Evolutionary conservation across 805 yeast species (phyloP).

Genomic region (Sugiyamaella valdiviana): DNA sequence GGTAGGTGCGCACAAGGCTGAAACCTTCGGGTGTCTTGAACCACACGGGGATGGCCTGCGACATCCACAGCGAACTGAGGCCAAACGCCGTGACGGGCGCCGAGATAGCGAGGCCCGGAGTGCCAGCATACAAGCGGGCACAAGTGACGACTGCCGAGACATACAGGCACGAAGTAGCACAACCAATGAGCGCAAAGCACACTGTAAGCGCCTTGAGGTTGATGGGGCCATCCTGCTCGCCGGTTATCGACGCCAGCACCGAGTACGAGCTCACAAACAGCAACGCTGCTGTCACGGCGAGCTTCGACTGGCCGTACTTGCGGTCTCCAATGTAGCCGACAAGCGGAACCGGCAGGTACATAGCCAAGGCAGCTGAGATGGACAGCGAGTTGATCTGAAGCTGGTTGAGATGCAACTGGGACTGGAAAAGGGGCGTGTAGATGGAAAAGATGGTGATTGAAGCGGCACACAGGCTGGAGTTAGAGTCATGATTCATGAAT

Average conservation of each 20-base stretch:
- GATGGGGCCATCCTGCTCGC: neutral
- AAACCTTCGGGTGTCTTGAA: conserved; percentile 30
- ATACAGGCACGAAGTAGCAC: conserved; percentile 35
- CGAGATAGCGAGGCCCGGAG: conserved; percentile 75
- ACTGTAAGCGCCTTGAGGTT: conserved; percentile 6
- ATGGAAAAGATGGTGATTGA: conserved; percentile 77
- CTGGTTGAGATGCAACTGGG: conserved; percentile 54
- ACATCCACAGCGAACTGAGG: conserved; percentile 65
- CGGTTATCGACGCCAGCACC: conserved; percentile 2
- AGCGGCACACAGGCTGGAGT: conserved; percentile 63
- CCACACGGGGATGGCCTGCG: conserved; percentile 44
- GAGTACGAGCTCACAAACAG: conserved; percentile 40
- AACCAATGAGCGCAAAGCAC: conserved; percentile 33
- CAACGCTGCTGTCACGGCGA: conserved; percentile 55
- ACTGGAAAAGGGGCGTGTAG: conserved; percentile 64
- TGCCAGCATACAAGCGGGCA: conserved; percentile 74
- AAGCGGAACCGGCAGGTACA: conserved; percentile 77
- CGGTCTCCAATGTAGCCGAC: conserved; percentile 73
- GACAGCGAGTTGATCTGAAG: conserved; percentile 68
- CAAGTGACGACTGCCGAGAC: conserved; percentile 49
- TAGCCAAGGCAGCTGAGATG: conserved; percentile 67
- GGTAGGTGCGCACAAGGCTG: conserved; percentile 18
- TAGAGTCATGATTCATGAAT: neutral
- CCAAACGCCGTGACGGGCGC: conserved; percentile 89
- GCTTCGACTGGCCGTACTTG: conserved; percentile 70